phyloP scores from a whole-genome alignment of 768 basidiomycete species.

The Harrya chromipes region DNA sequence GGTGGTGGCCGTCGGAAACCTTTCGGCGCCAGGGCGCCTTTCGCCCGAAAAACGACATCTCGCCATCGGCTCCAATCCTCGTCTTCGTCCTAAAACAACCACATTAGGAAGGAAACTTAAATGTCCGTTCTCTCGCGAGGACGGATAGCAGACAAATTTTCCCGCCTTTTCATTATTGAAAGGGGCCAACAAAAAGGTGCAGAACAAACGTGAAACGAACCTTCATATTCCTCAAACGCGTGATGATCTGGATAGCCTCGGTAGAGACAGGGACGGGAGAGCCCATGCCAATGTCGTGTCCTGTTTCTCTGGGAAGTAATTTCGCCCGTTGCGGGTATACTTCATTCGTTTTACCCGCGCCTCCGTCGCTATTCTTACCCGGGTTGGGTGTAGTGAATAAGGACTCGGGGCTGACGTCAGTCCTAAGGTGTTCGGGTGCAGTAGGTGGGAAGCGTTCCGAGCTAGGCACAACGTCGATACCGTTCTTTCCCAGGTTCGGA shows the following conservation, averaged over 20 bases:
- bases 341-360: not conserved
- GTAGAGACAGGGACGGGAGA: constrained; percentile 77
- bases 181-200: not conserved
- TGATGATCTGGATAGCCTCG: constrained; percentile 78
- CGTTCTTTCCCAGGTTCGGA: constrained; percentile 67
- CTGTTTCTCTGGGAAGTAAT: constrained; percentile 78
- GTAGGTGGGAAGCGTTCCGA: constrained; percentile 61
- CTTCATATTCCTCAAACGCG: constrained; percentile 78
- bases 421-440: constrained; percentile 40
- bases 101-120: constrained; percentile 5
- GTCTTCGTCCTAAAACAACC: constrained; percentile 60
- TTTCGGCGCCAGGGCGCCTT: constrained; percentile 49
- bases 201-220: constrained; percentile 34
- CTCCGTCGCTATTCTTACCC: not conserved
- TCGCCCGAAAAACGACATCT: constrained; percentile 78
- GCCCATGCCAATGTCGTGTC: constrained; percentile 84
- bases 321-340: constrained; percentile 35
- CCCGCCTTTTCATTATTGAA: not conserved
- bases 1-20: constrained; percentile 29
- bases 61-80: constrained; percentile 91
- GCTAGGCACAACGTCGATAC: constrained; percentile 73
- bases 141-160: constrained; percentile 1
- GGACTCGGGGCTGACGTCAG: constrained; percentile 47
- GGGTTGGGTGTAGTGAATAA: constrained; percentile 20
- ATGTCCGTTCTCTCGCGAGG: not conserved